phyloP scores from a whole-genome alignment of 2,329 filamentous ascomycete species.

The Epichloe coenophiala region DNA sequence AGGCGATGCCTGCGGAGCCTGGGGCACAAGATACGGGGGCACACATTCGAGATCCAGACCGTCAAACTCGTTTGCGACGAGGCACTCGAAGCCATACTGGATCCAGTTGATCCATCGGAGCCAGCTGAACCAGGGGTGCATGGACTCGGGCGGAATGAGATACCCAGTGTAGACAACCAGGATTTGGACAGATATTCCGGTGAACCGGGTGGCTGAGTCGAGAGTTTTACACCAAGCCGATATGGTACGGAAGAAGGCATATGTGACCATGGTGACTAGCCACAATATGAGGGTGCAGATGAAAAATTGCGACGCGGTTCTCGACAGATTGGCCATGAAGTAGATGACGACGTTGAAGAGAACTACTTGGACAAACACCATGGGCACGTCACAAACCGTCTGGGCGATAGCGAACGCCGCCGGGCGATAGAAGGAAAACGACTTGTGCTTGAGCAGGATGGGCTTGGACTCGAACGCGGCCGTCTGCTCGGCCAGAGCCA shows the following conservation, averaged over 20 bases:
- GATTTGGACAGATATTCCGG: conserved; percentile 43
- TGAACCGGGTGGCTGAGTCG: conserved; percentile 48
- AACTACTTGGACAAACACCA: conserved; percentile 50
- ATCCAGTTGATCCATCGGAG: conserved; percentile 54
- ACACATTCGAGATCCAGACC: conserved; percentile 44
- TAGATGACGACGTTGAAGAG: conserved; percentile 62
- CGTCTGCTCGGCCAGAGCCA: conserved; percentile 65
- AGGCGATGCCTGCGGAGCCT: conserved; percentile 17
- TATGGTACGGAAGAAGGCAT: conserved; percentile 44
- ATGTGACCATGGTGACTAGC: conserved; percentile 42
- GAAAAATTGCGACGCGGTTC: conserved; percentile 54
- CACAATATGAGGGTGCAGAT: conserved; percentile 51
- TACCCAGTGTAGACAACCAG: conserved; percentile 58
- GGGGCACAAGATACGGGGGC: conserved; percentile 43
- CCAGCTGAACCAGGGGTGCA: conserved; percentile 51
- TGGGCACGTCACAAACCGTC: conserved; percentile 43
- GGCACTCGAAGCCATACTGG: conserved; percentile 56
- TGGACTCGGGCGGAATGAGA: conserved; percentile 42
- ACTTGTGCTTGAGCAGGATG: conserved; percentile 57
- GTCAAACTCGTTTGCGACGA: conserved; percentile 51
- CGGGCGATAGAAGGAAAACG: conserved; percentile 53
- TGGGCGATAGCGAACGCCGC: conserved; percentile 43
- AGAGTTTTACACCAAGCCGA: conserved; percentile 45
- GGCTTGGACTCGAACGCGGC: conserved; percentile 47
- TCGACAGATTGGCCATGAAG: conserved; percentile 61